Base-by-base conservation (phyloP, 495 filamentous ascomycete species). In the Pseudevernia furfuracea region DNA sequence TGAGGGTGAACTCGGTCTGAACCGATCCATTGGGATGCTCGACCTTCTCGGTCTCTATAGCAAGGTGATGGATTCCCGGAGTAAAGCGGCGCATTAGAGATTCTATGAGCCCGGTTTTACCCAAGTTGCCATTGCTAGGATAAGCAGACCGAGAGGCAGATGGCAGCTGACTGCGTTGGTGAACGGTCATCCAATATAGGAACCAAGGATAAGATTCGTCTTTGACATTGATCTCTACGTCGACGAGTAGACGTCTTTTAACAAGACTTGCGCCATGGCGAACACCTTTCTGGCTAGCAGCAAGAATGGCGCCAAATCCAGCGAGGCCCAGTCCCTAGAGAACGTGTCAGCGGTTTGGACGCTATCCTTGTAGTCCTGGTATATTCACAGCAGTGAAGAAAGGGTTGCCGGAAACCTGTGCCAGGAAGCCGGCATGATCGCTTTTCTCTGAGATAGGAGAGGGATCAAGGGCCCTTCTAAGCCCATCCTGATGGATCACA, bases 181-280 rank as follows among this genome's bases (percentile, higher is more conserved):
- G 92, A 37, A 88, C 79, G 21, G 91, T 89, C 77, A 98, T 89
- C 92, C 95, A 98, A 48, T 90, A 84, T 6, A 98, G 82, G 43
- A 97, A 85, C 93, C 94, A 97, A 61, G 84, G 86, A 74, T 97
- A 98, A 17, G 93, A 90, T 58, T 91, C 87, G 73, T 97, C 94
- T 70, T 90, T 89, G 71, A 89, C 89, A 70, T 86, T 92, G 73
- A 98, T 96, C 74, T 97, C 95, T 68, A 97, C 82, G 70, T 97
- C 89, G 60, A 97, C 90, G 12, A 98, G 87, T 78, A 98, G 85
- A 59, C 92, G 89, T 55, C 88, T 85, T 48, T 89, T 88, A 60
- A 96, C 74, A 61, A 96, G 82, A 46, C 78, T 78, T 32, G 85
- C 86, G 58, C 85, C 85, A 72, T 84, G 79, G 61, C 89, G 86